Evolutionary conservation across 805 yeast genomes (phyloP).

Genomic region (Sugiyamaella smithiae): DNA sequence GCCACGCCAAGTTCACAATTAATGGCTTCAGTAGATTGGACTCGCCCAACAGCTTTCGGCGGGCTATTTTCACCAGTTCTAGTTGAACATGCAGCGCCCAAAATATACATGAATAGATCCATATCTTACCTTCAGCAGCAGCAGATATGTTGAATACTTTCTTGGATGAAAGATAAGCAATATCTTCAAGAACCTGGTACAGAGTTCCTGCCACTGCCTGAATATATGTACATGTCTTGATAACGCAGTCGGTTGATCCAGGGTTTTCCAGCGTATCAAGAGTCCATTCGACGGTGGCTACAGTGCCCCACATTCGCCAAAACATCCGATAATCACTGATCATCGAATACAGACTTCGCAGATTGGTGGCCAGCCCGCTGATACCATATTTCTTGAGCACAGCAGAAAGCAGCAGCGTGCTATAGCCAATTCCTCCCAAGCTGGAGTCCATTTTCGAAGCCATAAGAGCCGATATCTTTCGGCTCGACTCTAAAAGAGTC

Average conservation of each 20-base stretch:
- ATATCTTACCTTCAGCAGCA: slow-evolving; percentile 31
- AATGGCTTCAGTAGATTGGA: slow-evolving; percentile 27
- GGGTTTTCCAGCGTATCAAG: slow-evolving; percentile 32
- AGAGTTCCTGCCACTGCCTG: slow-evolving; percentile 37
- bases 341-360: slow-evolving; percentile 25
- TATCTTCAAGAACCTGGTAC: slow-evolving; percentile 42
- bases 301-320: slow-evolving; percentile 37
- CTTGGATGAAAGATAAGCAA: slow-evolving; percentile 40
- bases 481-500: neutral
- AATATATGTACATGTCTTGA: slow-evolving; percentile 31
- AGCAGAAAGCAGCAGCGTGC: slow-evolving; percentile 14
- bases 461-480: neutral
- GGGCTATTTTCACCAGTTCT: slow-evolving; percentile 31
- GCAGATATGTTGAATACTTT: slow-evolving; percentile 33
- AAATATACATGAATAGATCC: slow-evolving; percentile 36
- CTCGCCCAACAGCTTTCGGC: slow-evolving; percentile 11
- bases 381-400: slow-evolving; percentile 1
- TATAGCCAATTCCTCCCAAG: slow-evolving; percentile 19
- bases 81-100: slow-evolving; percentile 41
- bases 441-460: slow-evolving; percentile 13
- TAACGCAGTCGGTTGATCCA: slow-evolving; percentile 29
- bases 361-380: slow-evolving; percentile 9
- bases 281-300: slow-evolving; percentile 38
- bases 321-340: slow-evolving; percentile 38
- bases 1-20: slow-evolving; percentile 38